Base-by-base conservation (phyloP, 2,329 filamentous ascomycete genomes). In the Zymoseptoria passerinii region DNA sequence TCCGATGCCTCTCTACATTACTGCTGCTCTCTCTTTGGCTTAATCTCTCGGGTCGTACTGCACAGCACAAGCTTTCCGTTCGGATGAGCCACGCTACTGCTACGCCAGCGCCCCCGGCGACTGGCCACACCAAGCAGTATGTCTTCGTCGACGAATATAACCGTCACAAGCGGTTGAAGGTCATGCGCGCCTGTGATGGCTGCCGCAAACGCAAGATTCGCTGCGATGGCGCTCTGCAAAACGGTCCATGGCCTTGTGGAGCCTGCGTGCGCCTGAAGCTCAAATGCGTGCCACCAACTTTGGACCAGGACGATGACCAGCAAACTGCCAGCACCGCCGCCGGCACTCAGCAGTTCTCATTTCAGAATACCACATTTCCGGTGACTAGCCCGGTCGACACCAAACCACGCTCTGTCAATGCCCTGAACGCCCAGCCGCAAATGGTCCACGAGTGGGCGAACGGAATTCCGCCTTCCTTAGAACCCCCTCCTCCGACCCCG, bases 71-170 rank as follows among this genome's bases (percentile, higher is more conserved):
- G 52, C 58, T 18, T 20, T 52, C 40, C 40, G 44, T 19, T 56
- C 58, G 53, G 16, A 65, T 65, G 63, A 61, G 62, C 27, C 56
- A 58, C 56, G 52, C 58, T 53, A 56, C 63, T n/a, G 55, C 53
- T 49, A 59, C 63, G 52, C 63, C 68, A 60, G 57, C 76, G 70
- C 76, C 80, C 70, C 80, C 83, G 69, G 83, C 83, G 62, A 81
- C 87, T 67, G 88, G 91, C 74, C 89, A 88, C 61, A 89, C 92
- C 71, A 92, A 92, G 78, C 92, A 96, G 74, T 97, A 96, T 88
- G 94, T 97, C 68, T 97, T 97, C 72, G 94, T 97, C 58, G 92
- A 97, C 75, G 92, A 97, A 75, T 94, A 97, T 75, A 97, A 97
- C 78, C 88, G 94, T 64, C 94, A 97, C 76, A 97, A 97, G 77